Conservation (phyloP, 176 grass and related monocot species). For the Avena atlantica region DNA sequence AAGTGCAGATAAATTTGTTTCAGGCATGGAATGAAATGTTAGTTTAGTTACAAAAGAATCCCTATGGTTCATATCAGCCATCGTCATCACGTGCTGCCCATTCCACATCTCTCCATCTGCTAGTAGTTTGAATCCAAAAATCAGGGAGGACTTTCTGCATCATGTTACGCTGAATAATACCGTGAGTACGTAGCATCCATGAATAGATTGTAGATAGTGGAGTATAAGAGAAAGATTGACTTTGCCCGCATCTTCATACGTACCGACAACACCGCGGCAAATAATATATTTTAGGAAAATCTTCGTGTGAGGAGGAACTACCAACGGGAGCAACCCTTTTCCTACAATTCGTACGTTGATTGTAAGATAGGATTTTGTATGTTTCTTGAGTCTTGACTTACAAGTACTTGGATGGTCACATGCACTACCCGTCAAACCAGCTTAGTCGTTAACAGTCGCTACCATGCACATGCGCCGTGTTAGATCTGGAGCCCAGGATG, state of each 20-base stretch:
- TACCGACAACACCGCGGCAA: neutral
- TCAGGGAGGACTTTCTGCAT: neutral
- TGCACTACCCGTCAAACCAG: neutral
- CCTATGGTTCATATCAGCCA: neutral
- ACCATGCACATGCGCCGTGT: slow-evolving; percentile 1
- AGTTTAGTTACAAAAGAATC: neutral
- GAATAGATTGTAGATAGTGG: neutral
- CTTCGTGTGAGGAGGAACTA: neutral
- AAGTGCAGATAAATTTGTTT: neutral
- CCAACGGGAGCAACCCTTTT: neutral
- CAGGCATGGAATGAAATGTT: neutral
- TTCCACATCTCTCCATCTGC: neutral
- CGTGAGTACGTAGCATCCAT: slow-evolving; percentile 1
- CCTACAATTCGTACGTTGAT: neutral
- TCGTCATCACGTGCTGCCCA: neutral
- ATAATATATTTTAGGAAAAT: neutral
- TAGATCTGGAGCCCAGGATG: neutral
- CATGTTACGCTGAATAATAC: neutral
- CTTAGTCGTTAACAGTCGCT: neutral
- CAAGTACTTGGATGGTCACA: neutral
- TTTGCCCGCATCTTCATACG: neutral
- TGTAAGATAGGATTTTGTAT: neutral
- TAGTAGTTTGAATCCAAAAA: neutral
- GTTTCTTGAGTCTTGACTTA: neutral
- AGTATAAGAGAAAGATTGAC: slow-evolving; percentile 7